Percentiles rank a stretch among this genome's conserved stretches.
These are phyloP conservation scores for Hirschfeldia incana DNA, from an alignment of 345 rosid species.

Conservation along the genomic window DNA sequence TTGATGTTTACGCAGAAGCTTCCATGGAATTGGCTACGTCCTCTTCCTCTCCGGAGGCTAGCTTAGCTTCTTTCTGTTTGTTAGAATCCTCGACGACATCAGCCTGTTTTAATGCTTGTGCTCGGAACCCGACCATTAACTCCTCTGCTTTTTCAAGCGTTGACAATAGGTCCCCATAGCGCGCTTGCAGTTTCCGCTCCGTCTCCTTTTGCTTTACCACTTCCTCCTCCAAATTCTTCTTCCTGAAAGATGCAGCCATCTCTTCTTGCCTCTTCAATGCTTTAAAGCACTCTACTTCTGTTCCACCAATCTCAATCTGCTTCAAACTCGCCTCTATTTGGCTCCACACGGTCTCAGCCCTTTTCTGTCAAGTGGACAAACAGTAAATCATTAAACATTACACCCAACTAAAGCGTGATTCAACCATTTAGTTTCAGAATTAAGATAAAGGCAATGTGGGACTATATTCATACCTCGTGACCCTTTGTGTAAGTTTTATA, in stretches of 20 bases:
- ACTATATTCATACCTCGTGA: slow-evolving; percentile 68
- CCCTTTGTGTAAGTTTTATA: slow-evolving; percentile 84
- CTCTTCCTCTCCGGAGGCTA: slow-evolving; percentile 33
- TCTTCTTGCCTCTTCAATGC: slow-evolving; percentile 95
- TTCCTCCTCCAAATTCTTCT: slow-evolving; percentile 78
- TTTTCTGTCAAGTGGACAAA: slow-evolving; percentile 49
- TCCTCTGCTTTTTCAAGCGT: slow-evolving; percentile 61
- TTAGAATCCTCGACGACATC: slow-evolving; percentile 36
- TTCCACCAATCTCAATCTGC: slow-evolving; percentile 85
- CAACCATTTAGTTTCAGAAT: background rate
- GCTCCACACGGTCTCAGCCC: slow-evolving; percentile 71
- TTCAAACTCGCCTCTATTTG: slow-evolving; percentile 75
- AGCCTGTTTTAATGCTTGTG: slow-evolving; percentile 54
- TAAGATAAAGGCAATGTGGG: slow-evolving; percentile 1
- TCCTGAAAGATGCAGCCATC: slow-evolving; percentile 78
- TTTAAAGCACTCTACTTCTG: slow-evolving; percentile 89
- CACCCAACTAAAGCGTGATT: slow-evolving; percentile 6
- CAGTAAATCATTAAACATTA: background rate
- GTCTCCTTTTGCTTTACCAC: slow-evolving; percentile 91
- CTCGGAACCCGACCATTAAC: slow-evolving; percentile 48
- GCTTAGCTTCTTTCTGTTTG: slow-evolving; percentile 29
- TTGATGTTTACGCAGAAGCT: slow-evolving; percentile 27
- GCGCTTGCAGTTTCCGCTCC: slow-evolving; percentile 66
- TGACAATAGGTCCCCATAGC: slow-evolving; percentile 62
- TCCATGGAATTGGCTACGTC: slow-evolving; percentile 32